These are phyloP conservation scores for Yamadazyma jaroonii DNA, from an alignment of 1,139 yeast species.

Conservation along the genomic window DNA sequence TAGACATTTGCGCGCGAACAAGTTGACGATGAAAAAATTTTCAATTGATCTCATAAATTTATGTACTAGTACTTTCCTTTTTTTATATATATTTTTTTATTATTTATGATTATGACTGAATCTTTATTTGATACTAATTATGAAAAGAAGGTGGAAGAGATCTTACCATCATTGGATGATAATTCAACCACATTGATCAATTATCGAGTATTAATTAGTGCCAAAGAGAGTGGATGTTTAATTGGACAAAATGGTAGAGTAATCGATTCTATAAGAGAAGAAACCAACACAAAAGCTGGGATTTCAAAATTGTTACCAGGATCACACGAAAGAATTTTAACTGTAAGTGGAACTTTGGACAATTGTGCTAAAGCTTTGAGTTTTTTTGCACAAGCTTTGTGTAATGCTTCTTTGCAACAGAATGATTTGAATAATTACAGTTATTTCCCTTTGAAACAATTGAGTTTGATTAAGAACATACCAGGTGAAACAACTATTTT, in stretches of 20 bases:
- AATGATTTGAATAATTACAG: conserved; percentile 38
- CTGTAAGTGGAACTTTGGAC: conserved; percentile 77
- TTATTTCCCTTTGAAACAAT: conserved; percentile 62
- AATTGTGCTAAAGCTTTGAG: conserved; percentile 72
- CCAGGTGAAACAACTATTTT: conserved; percentile 56
- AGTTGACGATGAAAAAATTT: conserved; percentile 6
- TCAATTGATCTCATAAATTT: not conserved
- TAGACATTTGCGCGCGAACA: not conserved
- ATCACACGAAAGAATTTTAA: conserved; percentile 79
- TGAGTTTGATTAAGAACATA: conserved; percentile 48
- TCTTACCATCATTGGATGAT: conserved; percentile 20
- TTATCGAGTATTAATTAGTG: conserved; percentile 70
- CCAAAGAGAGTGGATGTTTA: conserved; percentile 88
- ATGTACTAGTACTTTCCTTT: conserved; percentile 1
- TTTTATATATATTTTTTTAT: conserved; percentile 2
- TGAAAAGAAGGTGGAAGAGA: conserved; percentile 17
- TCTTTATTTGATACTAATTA: conserved; percentile 41
- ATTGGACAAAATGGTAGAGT: conserved; percentile 86
- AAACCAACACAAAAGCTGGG: conserved; percentile 83
- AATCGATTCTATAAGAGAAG: conserved; percentile 74
- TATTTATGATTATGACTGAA: conserved; percentile 30
- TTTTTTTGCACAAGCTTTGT: conserved; percentile 66
- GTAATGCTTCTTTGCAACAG: conserved; percentile 29
- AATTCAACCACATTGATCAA: conserved; percentile 45
- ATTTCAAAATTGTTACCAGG: conserved; percentile 81